Evolutionary conservation across 768 basidiomycete genomes (phyloP), one percentile per base, ranked within the genome.

Genomic region (Termitomyces sp.): DNA sequence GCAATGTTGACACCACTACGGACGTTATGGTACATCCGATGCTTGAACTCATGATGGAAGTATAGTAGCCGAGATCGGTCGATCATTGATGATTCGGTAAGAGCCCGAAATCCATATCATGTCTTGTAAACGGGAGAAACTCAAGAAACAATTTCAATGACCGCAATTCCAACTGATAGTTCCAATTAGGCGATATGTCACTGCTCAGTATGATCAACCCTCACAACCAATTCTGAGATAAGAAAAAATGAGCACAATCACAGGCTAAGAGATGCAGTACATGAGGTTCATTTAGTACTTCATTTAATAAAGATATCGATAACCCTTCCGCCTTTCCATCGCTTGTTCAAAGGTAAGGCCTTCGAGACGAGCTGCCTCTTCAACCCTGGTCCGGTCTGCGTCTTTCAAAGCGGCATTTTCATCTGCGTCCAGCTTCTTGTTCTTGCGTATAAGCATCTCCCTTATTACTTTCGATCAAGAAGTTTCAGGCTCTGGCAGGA

Each of bases 331-430:
- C 64, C 78, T 78, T 62, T 79, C 78, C 67, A 86, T 71, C 4
- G 85, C 87, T 64, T 87, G 81, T 35, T 86, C 83, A 61, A 86
- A 80, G 3, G 81, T 80, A 28, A 88, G 77, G 2, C 84, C 84
- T 66, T 87, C 86, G 51, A 87, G 67, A 63, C 75, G 75, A 2
- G 86, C 86, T 1, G 84, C 86, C 57, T 85, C 83, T 63, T 82
- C 81, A 49, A 87, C 79, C 51, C 86, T 79, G 35, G 76, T 70
- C 40, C 78, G 74, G 60, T 81, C 71, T 4, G 83, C 79, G 18
- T 74, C 79, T 55, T 78, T 68, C 68, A 84, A 70, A 13, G 77
- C 74, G 1, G 70, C 68, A 50, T 73, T 72, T 66, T 86, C 85
- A 51, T 81, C 79, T 28, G 59, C 74, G 52, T 84, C 85, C 52